These are phyloP conservation scores for Trichosporon sp. DNA, from an alignment of 1,284 basidiomycete genomes.

Conservation along the genomic window DNA sequence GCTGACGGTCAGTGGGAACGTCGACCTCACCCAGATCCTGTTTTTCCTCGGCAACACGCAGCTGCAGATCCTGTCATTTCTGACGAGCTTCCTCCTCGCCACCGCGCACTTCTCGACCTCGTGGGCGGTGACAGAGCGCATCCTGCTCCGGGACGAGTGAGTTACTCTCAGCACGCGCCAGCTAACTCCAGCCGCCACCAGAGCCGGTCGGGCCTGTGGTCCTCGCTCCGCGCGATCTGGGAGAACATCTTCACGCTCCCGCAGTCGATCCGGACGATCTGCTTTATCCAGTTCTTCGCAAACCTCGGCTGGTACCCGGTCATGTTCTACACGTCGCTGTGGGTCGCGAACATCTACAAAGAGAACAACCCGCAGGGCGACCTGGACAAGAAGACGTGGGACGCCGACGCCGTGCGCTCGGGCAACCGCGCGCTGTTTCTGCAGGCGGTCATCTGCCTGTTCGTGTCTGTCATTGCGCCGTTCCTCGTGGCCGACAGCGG, in stretches of 20 bases:
- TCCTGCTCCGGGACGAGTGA: slow-evolving; percentile 58
- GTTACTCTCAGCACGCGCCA: slow-evolving; percentile 7
- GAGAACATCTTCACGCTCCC: slow-evolving; percentile 66
- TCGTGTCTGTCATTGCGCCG: slow-evolving; percentile 67
- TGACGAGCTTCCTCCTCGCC: slow-evolving; percentile 52
- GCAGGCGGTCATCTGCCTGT: slow-evolving; percentile 66
- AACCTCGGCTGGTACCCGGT: slow-evolving; percentile 82
- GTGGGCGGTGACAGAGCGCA: slow-evolving; percentile 67
- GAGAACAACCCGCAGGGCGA: slow-evolving; percentile 42
- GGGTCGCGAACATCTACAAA: slow-evolving; percentile 80
- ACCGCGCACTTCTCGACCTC: slow-evolving; percentile 57
- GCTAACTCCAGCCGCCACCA: slow-evolving; percentile 38
- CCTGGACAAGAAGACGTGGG: slow-evolving; percentile 38
- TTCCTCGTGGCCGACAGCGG: slow-evolving; percentile 57
- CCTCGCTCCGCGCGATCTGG: slow-evolving; percentile 56
- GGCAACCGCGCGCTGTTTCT: slow-evolving; percentile 80
- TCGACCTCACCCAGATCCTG: slow-evolving; percentile 62
- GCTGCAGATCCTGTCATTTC: slow-evolving; percentile 62
- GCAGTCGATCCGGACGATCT: slow-evolving; percentile 67
- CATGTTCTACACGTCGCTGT: slow-evolving; percentile 80
- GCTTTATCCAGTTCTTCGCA: slow-evolving; percentile 72
- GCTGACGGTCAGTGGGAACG: slow-evolving; percentile 55
- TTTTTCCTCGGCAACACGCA: slow-evolving; percentile 68
- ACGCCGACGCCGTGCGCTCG: slow-evolving; percentile 68
- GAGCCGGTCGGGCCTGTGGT: slow-evolving; percentile 33